Base-by-base conservation (phyloP, 768 basidiomycete genomes). In the Hemileccinum rubropunctum region DNA sequence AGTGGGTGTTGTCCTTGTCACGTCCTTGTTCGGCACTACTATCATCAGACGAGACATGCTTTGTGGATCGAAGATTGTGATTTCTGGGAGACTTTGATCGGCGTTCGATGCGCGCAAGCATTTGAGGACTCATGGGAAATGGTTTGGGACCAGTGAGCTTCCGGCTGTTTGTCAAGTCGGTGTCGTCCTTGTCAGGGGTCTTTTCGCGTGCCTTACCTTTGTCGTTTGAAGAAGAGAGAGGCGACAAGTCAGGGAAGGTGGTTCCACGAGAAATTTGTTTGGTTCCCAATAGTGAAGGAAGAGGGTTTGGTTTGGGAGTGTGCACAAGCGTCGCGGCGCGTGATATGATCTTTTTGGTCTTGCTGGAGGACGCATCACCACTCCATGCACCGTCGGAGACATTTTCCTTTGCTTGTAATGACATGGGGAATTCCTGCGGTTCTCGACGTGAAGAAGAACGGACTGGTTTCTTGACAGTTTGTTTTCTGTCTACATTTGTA, bases 101-200 rank as follows among this genome's bases (percentile, higher is more conserved):
- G 12, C 54, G 63, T 3, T 64, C 57, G 40, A 75, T 73, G 41
- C 71, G 72, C 10, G 65, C 60, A 3, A 80, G 66, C 35, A 76
- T 48, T 45, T 77, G 73, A 2, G 74, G 70, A 43, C 66, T 73
- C 79, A 84, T 75, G 6, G 78, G 77, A 44, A 80, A 80, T 1
- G 77, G 76, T 48, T 58, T 58, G 7, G 51, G 46, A 39, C 41
- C 45, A 12, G 17, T 6, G 15, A 30, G 48, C 15, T 45, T 56
- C 28, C n/a, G 3, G 18, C 3, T 14, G 4, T 41, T 30, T 27
- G 35, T 45, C 41, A 39, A 38, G 21, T 34, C 18, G 15, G 34
- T 18, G n/a, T 43, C 41, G 20, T 45, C 48, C 39, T 45, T 50
- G 8, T 54, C 45, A 2, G 47, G 35, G 10, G 34, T 17, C 18